Evolutionary conservation across 2,329 filamentous ascomycete species (phyloP).

Genomic region (Microsporum canis): DNA sequence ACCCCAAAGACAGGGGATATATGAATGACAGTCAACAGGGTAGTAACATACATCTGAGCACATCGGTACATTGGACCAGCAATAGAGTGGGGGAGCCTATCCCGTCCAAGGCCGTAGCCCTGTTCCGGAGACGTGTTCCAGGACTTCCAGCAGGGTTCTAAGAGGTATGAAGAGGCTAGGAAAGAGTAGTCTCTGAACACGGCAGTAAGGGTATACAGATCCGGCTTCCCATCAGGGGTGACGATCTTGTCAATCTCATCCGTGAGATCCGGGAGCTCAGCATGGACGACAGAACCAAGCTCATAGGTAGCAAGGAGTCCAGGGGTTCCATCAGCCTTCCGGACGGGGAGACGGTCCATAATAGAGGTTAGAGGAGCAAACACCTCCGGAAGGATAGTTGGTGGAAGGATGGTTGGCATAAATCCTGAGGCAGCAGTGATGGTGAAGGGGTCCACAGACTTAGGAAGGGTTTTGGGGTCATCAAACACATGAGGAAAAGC

Average conservation of each 20-base stretch:
- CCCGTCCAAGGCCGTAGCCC: conserved; percentile 65
- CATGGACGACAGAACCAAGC: conserved; percentile 62
- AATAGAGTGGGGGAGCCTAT: conserved; percentile 60
- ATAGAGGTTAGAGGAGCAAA: conserved; percentile 64
- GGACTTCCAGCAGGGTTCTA: conserved; percentile 80
- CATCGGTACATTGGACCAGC: conserved; percentile 73
- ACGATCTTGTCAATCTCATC: conserved; percentile 57
- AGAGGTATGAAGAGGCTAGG: conserved; percentile 74
- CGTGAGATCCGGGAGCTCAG: conserved; percentile 67
- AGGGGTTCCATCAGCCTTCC: conserved; percentile 58
- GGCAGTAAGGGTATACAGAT: conserved; percentile 71
- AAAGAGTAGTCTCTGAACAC: conserved; percentile 89
- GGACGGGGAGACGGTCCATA: conserved; percentile 66
- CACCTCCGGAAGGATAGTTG: conserved; percentile 52
- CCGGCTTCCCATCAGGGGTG: conserved; percentile 41
- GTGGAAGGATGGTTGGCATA: conserved; percentile 31
- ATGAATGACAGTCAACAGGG: neutral
- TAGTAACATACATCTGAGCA: conserved; percentile 67
- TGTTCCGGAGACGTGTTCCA: conserved; percentile 48
- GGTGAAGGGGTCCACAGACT: conserved; percentile 37
- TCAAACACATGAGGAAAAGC: conserved; percentile 36
- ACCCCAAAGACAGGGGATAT: neutral
- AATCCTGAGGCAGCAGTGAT: conserved; percentile 38
- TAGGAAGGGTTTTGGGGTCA: conserved; percentile 32
- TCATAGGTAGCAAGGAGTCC: conserved; percentile 64